phyloP scores from a whole-genome alignment of 345 rosid species.

The Geranium rotundifolium region DNA sequence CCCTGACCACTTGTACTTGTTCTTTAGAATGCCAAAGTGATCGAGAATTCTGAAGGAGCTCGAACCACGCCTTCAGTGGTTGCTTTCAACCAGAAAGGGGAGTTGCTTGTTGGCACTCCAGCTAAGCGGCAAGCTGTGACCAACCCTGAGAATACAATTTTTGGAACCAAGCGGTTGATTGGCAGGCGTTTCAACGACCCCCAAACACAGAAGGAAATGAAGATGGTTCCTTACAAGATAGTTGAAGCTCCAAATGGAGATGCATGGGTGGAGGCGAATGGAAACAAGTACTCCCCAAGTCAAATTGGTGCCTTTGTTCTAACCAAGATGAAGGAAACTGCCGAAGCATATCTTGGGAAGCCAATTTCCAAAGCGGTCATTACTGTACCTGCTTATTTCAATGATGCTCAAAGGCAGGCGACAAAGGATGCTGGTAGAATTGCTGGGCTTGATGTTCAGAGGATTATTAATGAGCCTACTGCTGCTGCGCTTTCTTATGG shows the following conservation, averaged over 20 bases:
- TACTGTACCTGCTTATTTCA: conserved; percentile 36
- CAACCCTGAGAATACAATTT: conserved; percentile 25
- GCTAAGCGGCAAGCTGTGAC: conserved; percentile 35
- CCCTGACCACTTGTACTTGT: not conserved
- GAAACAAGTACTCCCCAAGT: conserved; percentile 30
- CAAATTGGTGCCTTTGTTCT: conserved; percentile 29
- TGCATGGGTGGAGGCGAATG: conserved; percentile 32
- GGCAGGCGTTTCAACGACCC: conserved; percentile 30
- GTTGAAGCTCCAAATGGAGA: conserved; percentile 30
- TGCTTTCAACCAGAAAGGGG: conserved; percentile 25
- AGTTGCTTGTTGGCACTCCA: conserved; percentile 30
- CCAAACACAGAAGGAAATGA: conserved; percentile 29
- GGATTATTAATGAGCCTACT: conserved; percentile 36
- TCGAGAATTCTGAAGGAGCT: conserved; percentile 31
- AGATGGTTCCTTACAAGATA: conserved; percentile 28
- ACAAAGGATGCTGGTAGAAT: conserved; percentile 39
- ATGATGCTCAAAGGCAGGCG: conserved; percentile 36
- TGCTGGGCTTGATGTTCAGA: conserved; percentile 29
- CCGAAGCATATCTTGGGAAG: conserved; percentile 29
- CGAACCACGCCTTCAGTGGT: conserved; percentile 34
- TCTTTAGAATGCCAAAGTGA: conserved; percentile 27
- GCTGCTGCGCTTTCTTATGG: conserved; percentile 40
- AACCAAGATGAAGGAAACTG: conserved; percentile 30
- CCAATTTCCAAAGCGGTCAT: conserved; percentile 26
- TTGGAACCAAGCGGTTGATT: conserved; percentile 29